A percentile compares a stretch with the other conserved stretches of the same genome.
phyloP scores from a whole-genome alignment of 2,329 filamentous ascomycete species.

The Cladosporium colombiae region DNA sequence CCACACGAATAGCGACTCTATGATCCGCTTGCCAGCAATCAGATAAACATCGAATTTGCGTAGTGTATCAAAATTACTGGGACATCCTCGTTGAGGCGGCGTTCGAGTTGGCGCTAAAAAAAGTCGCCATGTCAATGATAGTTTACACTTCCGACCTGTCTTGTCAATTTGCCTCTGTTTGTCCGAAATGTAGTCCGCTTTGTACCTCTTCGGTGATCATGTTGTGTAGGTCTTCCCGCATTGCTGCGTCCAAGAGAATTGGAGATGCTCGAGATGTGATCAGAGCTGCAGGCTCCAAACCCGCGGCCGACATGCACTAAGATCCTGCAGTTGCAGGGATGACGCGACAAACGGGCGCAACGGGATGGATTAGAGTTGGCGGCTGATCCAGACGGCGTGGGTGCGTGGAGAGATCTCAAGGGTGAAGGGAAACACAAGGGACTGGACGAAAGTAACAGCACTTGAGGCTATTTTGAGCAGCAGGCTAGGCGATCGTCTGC shows the following conservation, averaged over 20 bases:
- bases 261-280: too few species aligned
- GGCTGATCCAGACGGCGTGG: not conserved
- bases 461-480: not conserved
- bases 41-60: not conserved
- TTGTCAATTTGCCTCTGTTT: not conserved
- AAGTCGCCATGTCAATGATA: not conserved
- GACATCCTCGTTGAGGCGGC: not conserved
- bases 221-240: not conserved
- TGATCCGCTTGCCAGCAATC: too few species aligned
- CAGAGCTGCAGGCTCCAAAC: not conserved
- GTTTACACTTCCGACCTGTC: not conserved
- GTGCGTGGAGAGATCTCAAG: not conserved
- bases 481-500: not conserved
- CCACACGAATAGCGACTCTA: too few species aligned
- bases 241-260: not conserved
- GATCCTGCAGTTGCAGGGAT: conserved; percentile 3
- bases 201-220: not conserved
- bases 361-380: conserved; percentile 1
- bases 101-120: too few species aligned
- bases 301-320: not conserved
- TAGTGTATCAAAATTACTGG: not conserved
- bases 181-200: not conserved
- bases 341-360: not conserved
- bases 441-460: not conserved
- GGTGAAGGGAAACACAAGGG: not conserved